phyloP scores from a whole-genome alignment of 108 stramenopile species.

The Mayamaea pseudoterrestris region DNA sequence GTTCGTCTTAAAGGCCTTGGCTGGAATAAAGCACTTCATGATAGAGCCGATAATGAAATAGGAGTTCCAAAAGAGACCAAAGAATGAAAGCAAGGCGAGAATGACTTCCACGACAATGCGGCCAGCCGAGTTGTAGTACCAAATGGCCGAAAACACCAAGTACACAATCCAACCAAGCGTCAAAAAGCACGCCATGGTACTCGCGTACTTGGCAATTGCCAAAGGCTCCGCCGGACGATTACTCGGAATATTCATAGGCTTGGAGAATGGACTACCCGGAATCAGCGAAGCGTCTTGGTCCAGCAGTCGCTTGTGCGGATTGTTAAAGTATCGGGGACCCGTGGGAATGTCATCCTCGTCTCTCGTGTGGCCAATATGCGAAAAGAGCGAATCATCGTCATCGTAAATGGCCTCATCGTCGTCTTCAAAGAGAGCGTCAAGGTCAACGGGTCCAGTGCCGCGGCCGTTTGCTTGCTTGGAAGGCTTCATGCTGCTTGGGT shows the following conservation, averaged over 20 bases:
- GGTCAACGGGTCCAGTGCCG: neutral
- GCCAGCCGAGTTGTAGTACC: conserved; percentile 20
- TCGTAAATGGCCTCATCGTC: neutral
- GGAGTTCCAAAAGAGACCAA: conserved; percentile 43
- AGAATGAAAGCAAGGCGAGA: conserved; percentile 25
- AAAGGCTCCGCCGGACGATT: conserved; percentile 33
- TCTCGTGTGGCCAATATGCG: neutral
- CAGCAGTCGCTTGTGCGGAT: conserved; percentile 6
- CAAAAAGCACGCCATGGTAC: conserved; percentile 14
- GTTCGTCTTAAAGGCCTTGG: conserved; percentile 29
- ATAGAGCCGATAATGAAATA: conserved; percentile 31
- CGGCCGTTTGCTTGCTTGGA: conserved; percentile 1
- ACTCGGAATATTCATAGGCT: conserved; percentile 21
- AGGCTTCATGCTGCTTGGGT: too few relatives aligned
- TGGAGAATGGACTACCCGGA: conserved; percentile 34
- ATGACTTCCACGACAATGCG: conserved; percentile 26
- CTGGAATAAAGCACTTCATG: conserved; percentile 37
- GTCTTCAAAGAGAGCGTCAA: conserved; percentile 5
- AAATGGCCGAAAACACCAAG: conserved; percentile 18
- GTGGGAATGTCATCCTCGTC: neutral
- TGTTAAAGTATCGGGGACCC: conserved; percentile 3
- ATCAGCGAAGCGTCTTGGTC: conserved; percentile 21
- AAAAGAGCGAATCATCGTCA: neutral
- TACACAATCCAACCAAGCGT: conserved; percentile 13
- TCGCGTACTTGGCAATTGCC: conserved; percentile 24